Conservation (phyloP, 176 grass and related monocot genomes). For the sorghum (Sorghum bicolor) region Sorghum_bicolor_NCBIv3 NC_012876.2:17214001-17214500, state of each 20-base stretch:
- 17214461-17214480: slow-evolving; percentile 21
- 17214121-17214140: neutral
- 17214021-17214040: neutral
- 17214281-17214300: slow-evolving; percentile 47
- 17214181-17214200: neutral
- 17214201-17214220: slow-evolving; percentile 38
- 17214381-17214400: slow-evolving; percentile 24
- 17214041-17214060: neutral
- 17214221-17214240: slow-evolving; percentile 35
- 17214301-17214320: slow-evolving; percentile 25
- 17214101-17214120: no score
- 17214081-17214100: neutral
- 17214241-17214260: slow-evolving; percentile 42
- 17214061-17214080: neutral
- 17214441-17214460: slow-evolving; percentile 29
- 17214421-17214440: neutral
- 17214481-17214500: neutral
- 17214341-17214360: slow-evolving; percentile 8
- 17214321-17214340: neutral
- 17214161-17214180: neutral
- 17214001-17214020: no score
- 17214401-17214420: neutral
- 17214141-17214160: neutral
- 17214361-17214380: slow-evolving; percentile 26
- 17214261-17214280: slow-evolving; percentile 41